A percentile compares a stretch with the other conserved stretches of the same genome.
Conservation (phyloP, 2,329 filamentous ascomycete species). For the Penicillium nordicum region DNA sequence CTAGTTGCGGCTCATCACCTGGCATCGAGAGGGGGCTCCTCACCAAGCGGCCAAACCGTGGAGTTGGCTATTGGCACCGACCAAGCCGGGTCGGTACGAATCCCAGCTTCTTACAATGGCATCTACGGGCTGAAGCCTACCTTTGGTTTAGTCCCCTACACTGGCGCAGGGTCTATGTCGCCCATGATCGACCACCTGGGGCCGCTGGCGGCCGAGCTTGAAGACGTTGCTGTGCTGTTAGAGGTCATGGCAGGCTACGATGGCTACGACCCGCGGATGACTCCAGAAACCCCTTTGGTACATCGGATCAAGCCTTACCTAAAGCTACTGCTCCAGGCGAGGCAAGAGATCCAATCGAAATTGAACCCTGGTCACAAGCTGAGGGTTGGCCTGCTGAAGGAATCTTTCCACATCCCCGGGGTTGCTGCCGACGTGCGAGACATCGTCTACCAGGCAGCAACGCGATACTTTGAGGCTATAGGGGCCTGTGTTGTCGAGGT, state of each 20-base stretch:
- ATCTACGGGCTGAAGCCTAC: constrained; percentile 50
- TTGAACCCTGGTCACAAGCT: constrained; percentile 31
- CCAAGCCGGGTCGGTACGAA: constrained; percentile 39
- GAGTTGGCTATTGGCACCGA: constrained; percentile 42
- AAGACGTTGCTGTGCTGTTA: constrained; percentile 45
- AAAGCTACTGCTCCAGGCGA: constrained; percentile 16
- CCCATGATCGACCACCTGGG: constrained; percentile 47
- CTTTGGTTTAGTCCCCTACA: constrained; percentile 51
- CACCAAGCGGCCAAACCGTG: constrained; percentile 25
- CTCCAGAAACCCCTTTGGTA: constrained; percentile 38
- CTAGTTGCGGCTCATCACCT: constrained; percentile 31
- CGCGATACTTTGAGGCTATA: constrained; percentile 36
- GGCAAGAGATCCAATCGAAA: not conserved
- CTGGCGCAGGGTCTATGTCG: constrained; percentile 44
- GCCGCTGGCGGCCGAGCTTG: constrained; percentile 44
- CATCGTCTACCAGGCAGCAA: constrained; percentile 38
- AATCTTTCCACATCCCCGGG: constrained; percentile 41
- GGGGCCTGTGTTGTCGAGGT: constrained; percentile 48
- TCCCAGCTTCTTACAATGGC: constrained; percentile 42
- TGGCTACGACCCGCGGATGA: constrained; percentile 47
- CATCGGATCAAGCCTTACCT: constrained; percentile 35
- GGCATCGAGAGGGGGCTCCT: not conserved
- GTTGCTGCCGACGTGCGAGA: constrained; percentile 40
- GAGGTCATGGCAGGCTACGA: constrained; percentile 49
- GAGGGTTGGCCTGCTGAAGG: constrained; percentile 47